Evolutionary conservation across 1,284 basidiomycete species (phyloP).

Genomic region (Leccinum griseonigrum): DNA sequence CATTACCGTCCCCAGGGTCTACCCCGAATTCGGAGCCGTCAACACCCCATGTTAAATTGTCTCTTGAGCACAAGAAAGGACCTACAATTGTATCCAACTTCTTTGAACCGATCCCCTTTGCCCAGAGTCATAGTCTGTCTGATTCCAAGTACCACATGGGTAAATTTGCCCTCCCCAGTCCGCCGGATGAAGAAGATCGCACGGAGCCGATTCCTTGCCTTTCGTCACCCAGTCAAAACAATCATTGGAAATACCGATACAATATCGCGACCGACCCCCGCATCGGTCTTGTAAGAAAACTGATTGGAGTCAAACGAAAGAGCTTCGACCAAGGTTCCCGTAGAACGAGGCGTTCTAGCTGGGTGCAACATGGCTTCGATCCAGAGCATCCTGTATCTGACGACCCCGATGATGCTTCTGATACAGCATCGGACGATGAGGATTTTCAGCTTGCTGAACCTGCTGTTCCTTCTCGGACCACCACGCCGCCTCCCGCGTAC

Average conservation of each 20-base stretch:
- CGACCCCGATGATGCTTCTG: conserved; percentile 33
- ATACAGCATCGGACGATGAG: conserved; percentile 39
- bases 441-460: conserved; percentile 33
- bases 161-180: conserved; percentile 70
- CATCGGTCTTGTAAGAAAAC: conserved; percentile 57
- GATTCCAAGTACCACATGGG: conserved; percentile 74
- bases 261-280: conserved; percentile 62
- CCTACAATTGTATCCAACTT: conserved; percentile 19
- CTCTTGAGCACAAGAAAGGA: conserved; percentile 15
- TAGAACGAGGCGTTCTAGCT: conserved; percentile 33
- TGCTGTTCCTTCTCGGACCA: conserved; percentile 46
- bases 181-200: conserved; percentile 49
- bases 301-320: conserved; percentile 67
- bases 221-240: conserved; percentile 16
- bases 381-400: conserved; percentile 14
- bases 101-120: conserved; percentile 73
- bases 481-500: conserved; percentile 66
- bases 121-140: conserved; percentile 50
- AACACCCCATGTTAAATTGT: conserved; percentile 53
- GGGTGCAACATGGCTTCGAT: conserved; percentile 42
- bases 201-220: conserved; percentile 27
- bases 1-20: conserved; percentile 42
- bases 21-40: conserved; percentile 44
- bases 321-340: conserved; percentile 31
- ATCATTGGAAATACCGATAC: conserved; percentile 52